Evolutionary conservation across 1,284 basidiomycete species (phyloP), one percentile per base, ranked within the genome.

Genomic region (Boletus sp.): DNA sequence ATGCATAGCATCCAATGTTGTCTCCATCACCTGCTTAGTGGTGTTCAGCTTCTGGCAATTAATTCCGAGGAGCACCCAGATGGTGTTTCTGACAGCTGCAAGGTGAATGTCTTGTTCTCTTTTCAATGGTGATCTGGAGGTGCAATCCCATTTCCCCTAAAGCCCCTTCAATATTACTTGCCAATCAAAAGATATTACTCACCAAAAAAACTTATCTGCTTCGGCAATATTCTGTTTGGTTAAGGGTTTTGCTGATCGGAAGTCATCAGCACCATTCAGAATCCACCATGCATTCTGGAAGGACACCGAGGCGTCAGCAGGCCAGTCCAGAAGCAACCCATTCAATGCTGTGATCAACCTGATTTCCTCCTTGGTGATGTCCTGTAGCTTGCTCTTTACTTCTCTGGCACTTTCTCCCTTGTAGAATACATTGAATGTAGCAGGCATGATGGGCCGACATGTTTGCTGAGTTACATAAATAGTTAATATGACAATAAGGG

Each of bases 391-490:
- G 0, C 3, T 9, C n/a, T 43, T 21, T 10, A 43, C 11, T 43
- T 10, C 8, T n/a, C 16, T 1, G 6, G 11, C 3, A 11, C 23
- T n/a, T 9, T 43, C 2, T 6, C 10, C n/a, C 1, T 9, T 13
- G 3, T 5, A 43, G n/a, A 43, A 43, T 6, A 14, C 40, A 14
- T 43, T 23, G n/a, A 43, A 43, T 14, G 40, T 4, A 0, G 11
- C 40, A 5, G n/a, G 40, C n/a, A 43, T 43, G 9, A 23, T 43
- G 11, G 40, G 40, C 21, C 11, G n/a, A n/a, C 10, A 13, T 13
- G 40, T 43, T 23, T 43, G 40, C 4, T 13, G 40, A 43, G 40
- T 43, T 1, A 6, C 40, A 43, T 23, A 43, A 6, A 43, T 6
- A 13, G 40, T 6, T 23, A 43, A 14, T 4, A 43, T 10, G 1